A percentile compares a stretch with the other conserved stretches of the same genome.
phyloP scores from a whole-genome alignment of 2,329 filamentous ascomycete genomes.

The Aureobasidium sp. region DNA sequence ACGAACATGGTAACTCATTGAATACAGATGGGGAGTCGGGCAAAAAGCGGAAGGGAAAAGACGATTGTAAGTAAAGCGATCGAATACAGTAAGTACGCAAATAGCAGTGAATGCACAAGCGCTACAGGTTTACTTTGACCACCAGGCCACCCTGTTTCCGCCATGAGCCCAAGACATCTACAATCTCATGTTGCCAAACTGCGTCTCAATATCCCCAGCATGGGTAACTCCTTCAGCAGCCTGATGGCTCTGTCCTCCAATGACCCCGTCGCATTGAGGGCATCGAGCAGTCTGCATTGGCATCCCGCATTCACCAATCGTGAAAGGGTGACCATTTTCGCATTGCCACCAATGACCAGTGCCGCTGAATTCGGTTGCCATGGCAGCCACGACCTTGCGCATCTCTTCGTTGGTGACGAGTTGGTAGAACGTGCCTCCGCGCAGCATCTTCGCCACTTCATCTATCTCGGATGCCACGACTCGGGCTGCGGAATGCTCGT shows the following conservation, averaged over 20 bases:
- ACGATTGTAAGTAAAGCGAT: too few relatives aligned
- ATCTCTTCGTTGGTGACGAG: slow-evolving; percentile 39
- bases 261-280: slow-evolving; percentile 49
- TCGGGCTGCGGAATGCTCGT: slow-evolving; percentile 20
- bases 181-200: background rate
- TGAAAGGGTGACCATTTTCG: slow-evolving; percentile 44
- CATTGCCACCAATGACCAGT: slow-evolving; percentile 56
- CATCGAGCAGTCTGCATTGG: slow-evolving; percentile 54
- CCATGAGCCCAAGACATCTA: background rate
- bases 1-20: too few relatives aligned
- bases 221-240: slow-evolving; percentile 7
- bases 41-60: too few relatives aligned
- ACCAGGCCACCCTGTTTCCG: background rate
- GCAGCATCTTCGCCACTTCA: slow-evolving; percentile 38
- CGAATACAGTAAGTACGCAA: too few relatives aligned
- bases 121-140: too few relatives aligned
- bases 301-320: slow-evolving; percentile 37
- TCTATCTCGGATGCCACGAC: slow-evolving; percentile 39
- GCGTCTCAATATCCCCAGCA: background rate
- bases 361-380: slow-evolving; percentile 35
- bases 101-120: too few relatives aligned
- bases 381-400: slow-evolving; percentile 39
- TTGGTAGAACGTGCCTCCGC: slow-evolving; percentile 39
- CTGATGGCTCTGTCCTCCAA: slow-evolving; percentile 41
- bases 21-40: too few relatives aligned